These are phyloP conservation scores for Takakia lepidozioides DNA, from an alignment of 225 moss, liverwort and hornwort genomes.

Conservation along the genomic window DNA sequence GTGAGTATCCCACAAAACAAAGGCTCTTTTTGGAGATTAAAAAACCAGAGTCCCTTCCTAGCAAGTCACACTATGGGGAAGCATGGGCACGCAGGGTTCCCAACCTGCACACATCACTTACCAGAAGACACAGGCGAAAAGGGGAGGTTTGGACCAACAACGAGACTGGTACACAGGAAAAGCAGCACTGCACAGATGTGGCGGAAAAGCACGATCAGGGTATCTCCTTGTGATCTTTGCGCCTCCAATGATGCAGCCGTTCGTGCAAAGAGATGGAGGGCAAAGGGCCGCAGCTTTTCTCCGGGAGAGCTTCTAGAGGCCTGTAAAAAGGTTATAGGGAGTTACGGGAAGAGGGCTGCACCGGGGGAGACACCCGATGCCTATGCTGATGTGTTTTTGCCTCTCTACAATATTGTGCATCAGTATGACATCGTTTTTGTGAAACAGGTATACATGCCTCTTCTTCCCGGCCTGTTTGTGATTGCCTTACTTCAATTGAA, in stretches of 20 bases:
- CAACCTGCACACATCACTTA: constrained; percentile 24
- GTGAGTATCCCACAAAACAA: too few species aligned
- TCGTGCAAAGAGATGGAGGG: constrained; percentile 38
- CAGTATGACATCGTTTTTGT: constrained; percentile 72
- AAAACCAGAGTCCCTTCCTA: too few species aligned
- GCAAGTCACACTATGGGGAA: constrained; percentile 19
- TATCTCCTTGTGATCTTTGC: constrained; percentile 60
- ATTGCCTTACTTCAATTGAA: too few species aligned
- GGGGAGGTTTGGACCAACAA: constrained; percentile 21
- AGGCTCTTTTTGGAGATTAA: too few species aligned
- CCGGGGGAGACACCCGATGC: constrained; percentile 61
- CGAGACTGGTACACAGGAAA: constrained; percentile 22
- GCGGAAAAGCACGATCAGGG: constrained; percentile 58
- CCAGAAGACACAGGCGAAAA: not conserved
- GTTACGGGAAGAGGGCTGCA: constrained; percentile 45
- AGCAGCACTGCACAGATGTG: constrained; percentile 22
- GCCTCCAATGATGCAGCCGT: constrained; percentile 40
- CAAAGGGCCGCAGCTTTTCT: constrained; percentile 50
- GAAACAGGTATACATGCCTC: constrained; percentile 69
- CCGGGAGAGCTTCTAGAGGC: constrained; percentile 55
- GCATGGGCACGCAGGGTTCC: constrained; percentile 17
- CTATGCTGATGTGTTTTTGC: constrained; percentile 59
- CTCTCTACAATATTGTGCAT: constrained; percentile 72
- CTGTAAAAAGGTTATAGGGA: constrained; percentile 56
- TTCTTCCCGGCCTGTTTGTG: too few species aligned